These are phyloP conservation scores for Saccharum spontaneum DNA, from an alignment of 176 grass and related monocot species.

Conservation along the genomic window DNA sequence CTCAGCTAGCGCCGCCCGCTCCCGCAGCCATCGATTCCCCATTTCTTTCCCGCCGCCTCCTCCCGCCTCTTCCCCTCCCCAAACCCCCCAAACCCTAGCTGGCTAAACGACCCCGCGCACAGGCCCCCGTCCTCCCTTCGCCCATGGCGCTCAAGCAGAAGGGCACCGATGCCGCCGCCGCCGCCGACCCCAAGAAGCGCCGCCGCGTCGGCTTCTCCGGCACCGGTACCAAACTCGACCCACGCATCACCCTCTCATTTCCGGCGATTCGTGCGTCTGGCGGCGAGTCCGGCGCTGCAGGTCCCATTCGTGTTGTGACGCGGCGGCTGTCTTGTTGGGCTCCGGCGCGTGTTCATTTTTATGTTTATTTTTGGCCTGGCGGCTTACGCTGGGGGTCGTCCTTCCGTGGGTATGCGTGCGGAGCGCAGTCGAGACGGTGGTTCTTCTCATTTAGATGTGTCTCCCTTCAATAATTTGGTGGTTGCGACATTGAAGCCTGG, in stretches of 20 bases:
- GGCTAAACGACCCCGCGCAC: background rate
- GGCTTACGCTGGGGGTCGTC: background rate
- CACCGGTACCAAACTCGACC: conserved; percentile 50
- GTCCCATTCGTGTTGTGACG: background rate
- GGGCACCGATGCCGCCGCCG: conserved; percentile 29
- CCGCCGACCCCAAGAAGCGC: conserved; percentile 72
- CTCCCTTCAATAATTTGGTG: background rate
- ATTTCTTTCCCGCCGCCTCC: conserved; percentile 55
- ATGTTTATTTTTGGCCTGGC: background rate
- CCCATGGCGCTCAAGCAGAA: conserved; percentile 94
- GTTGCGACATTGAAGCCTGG: too few species aligned
- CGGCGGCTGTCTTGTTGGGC: background rate
- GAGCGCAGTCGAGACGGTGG: background rate
- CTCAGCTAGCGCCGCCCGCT: too few species aligned
- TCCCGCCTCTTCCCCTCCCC: conserved; percentile 21
- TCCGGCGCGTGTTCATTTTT: background rate
- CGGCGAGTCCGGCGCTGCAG: background rate
- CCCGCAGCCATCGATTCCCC: conserved; percentile 19
- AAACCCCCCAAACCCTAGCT: conserved; percentile 54
- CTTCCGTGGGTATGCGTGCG: background rate
- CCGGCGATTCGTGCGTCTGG: background rate
- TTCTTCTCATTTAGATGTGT: background rate
- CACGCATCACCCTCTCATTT: background rate
- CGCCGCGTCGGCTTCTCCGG: conserved; percentile 78
- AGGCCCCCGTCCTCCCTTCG: background rate